phyloP scores from a whole-genome alignment of 2,329 filamentous ascomycete species.

The Fusarium sp. region DNA sequence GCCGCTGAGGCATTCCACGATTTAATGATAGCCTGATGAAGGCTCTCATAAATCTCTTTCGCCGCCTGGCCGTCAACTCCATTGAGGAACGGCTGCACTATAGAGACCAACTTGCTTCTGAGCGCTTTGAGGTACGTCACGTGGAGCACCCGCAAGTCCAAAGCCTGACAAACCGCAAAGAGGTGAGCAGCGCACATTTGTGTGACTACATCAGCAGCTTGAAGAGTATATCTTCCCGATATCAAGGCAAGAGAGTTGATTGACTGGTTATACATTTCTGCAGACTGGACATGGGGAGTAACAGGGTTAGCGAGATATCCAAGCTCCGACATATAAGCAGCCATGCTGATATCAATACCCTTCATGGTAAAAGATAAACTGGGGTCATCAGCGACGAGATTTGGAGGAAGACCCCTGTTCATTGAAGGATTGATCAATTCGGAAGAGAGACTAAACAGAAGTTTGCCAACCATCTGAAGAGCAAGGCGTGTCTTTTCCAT shows the following conservation, averaged over 20 bases:
- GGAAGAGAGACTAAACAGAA: background rate
- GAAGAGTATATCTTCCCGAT: background rate
- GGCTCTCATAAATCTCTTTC: background rate
- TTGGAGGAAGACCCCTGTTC: background rate
- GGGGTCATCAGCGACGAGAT: background rate
- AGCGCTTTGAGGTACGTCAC: background rate
- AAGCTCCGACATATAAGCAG: background rate
- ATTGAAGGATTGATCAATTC: background rate
- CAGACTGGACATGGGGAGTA: background rate
- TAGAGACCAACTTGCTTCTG: background rate
- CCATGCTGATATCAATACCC: background rate
- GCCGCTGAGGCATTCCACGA: background rate
- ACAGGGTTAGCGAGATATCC: background rate
- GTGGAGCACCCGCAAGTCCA: background rate
- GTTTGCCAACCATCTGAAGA: background rate
- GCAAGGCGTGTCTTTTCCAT: background rate
- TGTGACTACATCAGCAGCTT: rapidly evolving
- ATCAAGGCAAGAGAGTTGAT: background rate
- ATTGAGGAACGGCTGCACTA: rapidly evolving
- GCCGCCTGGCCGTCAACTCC: rapidly evolving
- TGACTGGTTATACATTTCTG: background rate
- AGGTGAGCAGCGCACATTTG: background rate
- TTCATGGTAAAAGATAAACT: background rate
- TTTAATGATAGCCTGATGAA: too few relatives aligned
- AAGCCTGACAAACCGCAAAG: background rate